Conservation (phyloP, 305 asterid species). For the Vinca major region DNA sequence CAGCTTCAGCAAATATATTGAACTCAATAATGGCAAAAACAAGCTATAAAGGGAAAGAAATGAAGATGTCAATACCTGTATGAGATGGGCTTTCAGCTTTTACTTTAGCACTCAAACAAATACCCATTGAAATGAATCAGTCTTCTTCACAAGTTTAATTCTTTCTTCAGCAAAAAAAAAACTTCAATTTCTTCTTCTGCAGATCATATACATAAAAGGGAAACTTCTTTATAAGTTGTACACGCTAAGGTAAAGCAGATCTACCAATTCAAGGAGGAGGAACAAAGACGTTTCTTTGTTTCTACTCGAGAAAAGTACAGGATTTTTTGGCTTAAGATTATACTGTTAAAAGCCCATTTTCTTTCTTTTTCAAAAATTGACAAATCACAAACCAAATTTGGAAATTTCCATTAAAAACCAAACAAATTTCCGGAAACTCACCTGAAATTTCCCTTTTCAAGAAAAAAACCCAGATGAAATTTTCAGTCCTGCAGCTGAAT, state of each 20-base stretch:
- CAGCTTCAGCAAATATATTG: neutral
- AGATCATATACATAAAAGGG: neutral
- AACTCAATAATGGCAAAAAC: neutral
- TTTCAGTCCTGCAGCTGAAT: neutral
- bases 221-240: neutral
- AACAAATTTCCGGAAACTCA: neutral
- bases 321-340: neutral
- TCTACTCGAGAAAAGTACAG: neutral
- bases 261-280: constrained; percentile 4
- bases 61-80: constrained; percentile 16
- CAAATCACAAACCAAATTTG: neutral
- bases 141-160: neutral
- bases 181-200: neutral
- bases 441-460: neutral
- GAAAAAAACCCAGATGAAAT: neutral
- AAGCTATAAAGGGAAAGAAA: neutral
- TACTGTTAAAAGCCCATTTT: neutral
- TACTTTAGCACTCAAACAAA: constrained; percentile 25
- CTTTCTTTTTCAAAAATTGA: neutral
- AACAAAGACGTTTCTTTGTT: constrained; percentile 5
- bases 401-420: neutral
- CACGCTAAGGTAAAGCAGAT: neutral
- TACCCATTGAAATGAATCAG: constrained; percentile 20
- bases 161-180: neutral
- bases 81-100: constrained; percentile 23